Percentiles rank a stretch among this genome's conserved stretches.
Conservation (phyloP, 1,139 yeast species). For the Candida pseudoviswanathii region DNA sequence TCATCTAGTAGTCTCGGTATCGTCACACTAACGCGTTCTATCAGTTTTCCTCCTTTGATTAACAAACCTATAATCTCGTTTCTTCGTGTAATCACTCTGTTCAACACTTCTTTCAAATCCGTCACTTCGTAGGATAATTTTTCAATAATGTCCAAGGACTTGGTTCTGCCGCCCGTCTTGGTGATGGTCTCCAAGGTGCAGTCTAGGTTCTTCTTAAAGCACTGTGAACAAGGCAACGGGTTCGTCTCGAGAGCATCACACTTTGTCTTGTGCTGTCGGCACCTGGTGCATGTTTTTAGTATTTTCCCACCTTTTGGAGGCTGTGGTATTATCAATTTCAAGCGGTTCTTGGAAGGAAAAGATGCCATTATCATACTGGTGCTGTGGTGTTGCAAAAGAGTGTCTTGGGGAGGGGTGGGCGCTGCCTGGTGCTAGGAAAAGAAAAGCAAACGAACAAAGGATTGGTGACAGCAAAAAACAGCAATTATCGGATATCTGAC, state of each 20-base stretch:
- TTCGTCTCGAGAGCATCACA: constrained; percentile 57
- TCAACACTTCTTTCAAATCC: constrained; percentile 18
- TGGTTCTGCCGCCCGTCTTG: constrained; percentile 28
- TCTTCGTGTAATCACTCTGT: constrained; percentile 24
- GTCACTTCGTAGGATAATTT: constrained; percentile 31
- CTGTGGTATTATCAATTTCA: constrained; percentile 25
- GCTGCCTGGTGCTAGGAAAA: background rate
- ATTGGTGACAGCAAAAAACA: background rate
- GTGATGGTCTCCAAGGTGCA: constrained; percentile 53
- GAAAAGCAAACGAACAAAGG: background rate
- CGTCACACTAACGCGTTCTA: constrained; percentile 9
- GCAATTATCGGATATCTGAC: constrained; percentile 1
- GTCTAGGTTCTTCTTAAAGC: constrained; percentile 49
- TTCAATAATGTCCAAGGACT: constrained; percentile 33
- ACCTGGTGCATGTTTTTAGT: constrained; percentile 63
- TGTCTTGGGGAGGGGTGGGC: too few species aligned
- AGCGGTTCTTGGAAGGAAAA: constrained; percentile 23
- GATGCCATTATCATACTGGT: constrained; percentile 22
- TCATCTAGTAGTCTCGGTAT: constrained; percentile 7
- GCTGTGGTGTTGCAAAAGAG: background rate
- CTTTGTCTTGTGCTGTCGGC: constrained; percentile 65
- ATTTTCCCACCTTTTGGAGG: constrained; percentile 22
- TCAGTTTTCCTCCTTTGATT: constrained; percentile 21
- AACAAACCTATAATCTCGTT: constrained; percentile 27
- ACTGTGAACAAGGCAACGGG: constrained; percentile 61